Base-by-base conservation (phyloP, 148 eudicot genomes). In the Camellia sinensis region DNA sequence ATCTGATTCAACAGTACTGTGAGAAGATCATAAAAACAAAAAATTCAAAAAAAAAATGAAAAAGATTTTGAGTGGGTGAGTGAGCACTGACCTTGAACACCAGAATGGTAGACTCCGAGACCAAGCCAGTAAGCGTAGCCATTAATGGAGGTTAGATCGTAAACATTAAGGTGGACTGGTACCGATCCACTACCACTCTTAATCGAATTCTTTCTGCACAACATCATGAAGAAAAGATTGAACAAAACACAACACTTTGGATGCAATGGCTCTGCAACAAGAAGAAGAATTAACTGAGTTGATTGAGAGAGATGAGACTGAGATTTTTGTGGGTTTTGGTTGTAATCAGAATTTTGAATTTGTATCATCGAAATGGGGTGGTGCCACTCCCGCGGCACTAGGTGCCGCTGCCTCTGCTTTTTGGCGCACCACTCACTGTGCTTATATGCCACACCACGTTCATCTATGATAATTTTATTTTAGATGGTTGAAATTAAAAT, bases 101-200 rank as follows among this genome's bases (percentile, higher is more conserved):
- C 89, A 14, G 89, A 87, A 56, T 87, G 89, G 73, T 84, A 87
- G 70, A 80, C 89, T 0, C 89, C 89, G 9, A 87, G 89, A 45
- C 89, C 89, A 15, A 87, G 74, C 89, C 89, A 87, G 71, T 87
- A 84, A 53, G 89, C 85, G 57, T 87, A 87, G 40, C 87, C 87
- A 67, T 87, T 87, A 11, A 84, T 74, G 74, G 89, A 64, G 57
- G 87, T 87, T 15, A 87, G 85, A 87, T 87, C 89, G 60, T 87
- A 87, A 0, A 87, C 89, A 59, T 87, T 84, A 7, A 87, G 82
- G 77, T 77, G 61, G 5, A 87, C 89, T 5, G 87, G 85, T 7
- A 75, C 85, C 18, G 89, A 84, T 74, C 87, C 87, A 62, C 66
- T 64, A 22, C 79, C 61, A 22, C 46, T 57, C 61, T 79, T 84